Evolutionary conservation across 257 asterid species (phyloP), one percentile per base, ranked within the genome.

Genomic region (Cruciata laevipes): DNA sequence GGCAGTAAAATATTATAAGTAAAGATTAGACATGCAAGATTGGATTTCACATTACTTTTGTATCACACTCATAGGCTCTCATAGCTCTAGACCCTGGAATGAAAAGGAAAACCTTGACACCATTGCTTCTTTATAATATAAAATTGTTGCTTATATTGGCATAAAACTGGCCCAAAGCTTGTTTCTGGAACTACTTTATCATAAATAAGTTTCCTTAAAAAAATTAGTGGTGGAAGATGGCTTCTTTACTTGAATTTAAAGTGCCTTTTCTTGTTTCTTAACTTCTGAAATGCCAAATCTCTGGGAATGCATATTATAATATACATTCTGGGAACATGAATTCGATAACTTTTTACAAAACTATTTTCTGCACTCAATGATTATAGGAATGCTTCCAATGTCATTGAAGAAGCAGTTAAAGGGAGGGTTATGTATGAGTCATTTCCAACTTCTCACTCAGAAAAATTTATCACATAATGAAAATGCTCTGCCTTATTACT

Each of bases 51-150:
- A 31, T 27, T 27, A 27, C 30, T 27, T 27, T 27, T 27, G 30
- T 27, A 27, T 27, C 30, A 27, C 2, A 27, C 30, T 27, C 30
- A 27, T 27, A 27, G 30, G 30, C 30, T 27, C 30, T 27, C 42
- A 32, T 52, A 21, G 33, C 24, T 35, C 35, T 10, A 56, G 47
- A 24, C 33, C 66, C 25, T 3, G 59, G 60, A 52, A 62, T 3
- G 59, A 51, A 52, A 62, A 61, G 62, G 49, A 14, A 32, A 52
- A 51, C 33, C 59, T 7, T 59, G 76, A 42, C 53, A 57, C 59
- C 71, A 30, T 24, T 18, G 24, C 21, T 52, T 37, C 49, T 20
- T 18, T 16, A 7, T 18, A 66, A 31, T 64, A 71, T 18, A 62
- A 18, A 53, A 53, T 18, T 71, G 0, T 20, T 52, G 11, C 42